These are phyloP conservation scores for Xylaria multiplex DNA, from an alignment of 2,329 filamentous ascomycete species.

Conservation along the genomic window DNA sequence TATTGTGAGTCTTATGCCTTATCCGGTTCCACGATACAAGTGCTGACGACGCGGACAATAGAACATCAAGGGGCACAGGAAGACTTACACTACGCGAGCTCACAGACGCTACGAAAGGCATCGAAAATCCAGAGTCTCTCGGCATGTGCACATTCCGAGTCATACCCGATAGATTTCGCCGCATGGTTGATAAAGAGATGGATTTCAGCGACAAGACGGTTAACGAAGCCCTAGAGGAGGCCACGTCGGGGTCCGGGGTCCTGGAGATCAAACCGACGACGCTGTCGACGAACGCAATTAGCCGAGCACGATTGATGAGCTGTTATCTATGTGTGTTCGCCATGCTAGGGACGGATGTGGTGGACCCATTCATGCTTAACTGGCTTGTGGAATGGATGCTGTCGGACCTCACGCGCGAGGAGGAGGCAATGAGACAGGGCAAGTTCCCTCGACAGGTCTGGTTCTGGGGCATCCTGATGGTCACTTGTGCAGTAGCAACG, in stretches of 20 bases:
- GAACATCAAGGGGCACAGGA: slow-evolving; percentile 39
- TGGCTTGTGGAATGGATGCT: slow-evolving; percentile 43
- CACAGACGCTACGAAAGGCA: slow-evolving; percentile 34
- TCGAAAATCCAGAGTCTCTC: slow-evolving; percentile 37
- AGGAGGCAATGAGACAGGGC: slow-evolving; percentile 39
- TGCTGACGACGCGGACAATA: slow-evolving; percentile 19
- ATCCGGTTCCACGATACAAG: not conserved
- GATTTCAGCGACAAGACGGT: slow-evolving; percentile 36
- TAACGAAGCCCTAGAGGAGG: slow-evolving; percentile 36
- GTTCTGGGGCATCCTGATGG: slow-evolving; percentile 43
- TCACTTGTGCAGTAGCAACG: slow-evolving; percentile 40
- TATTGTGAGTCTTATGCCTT: slow-evolving; percentile 33
- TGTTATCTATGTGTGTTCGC: slow-evolving; percentile 40
- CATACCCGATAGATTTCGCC: slow-evolving; percentile 34
- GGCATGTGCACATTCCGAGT: slow-evolving; percentile 36
- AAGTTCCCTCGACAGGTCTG: slow-evolving; percentile 40
- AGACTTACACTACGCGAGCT: slow-evolving; percentile 39
- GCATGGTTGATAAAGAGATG: slow-evolving; percentile 34
- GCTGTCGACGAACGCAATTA: slow-evolving; percentile 39
- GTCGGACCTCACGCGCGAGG: slow-evolving; percentile 39
- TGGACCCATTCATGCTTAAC: slow-evolving; percentile 42
- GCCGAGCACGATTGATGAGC: slow-evolving; percentile 40
- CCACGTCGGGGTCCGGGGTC: slow-evolving; percentile 15
- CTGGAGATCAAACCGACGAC: slow-evolving; percentile 31
- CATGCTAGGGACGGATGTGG: slow-evolving; percentile 39